Evolutionary conservation across 768 basidiomycete species (phyloP).

Genomic region (Trametes cinnabarina): DNA sequence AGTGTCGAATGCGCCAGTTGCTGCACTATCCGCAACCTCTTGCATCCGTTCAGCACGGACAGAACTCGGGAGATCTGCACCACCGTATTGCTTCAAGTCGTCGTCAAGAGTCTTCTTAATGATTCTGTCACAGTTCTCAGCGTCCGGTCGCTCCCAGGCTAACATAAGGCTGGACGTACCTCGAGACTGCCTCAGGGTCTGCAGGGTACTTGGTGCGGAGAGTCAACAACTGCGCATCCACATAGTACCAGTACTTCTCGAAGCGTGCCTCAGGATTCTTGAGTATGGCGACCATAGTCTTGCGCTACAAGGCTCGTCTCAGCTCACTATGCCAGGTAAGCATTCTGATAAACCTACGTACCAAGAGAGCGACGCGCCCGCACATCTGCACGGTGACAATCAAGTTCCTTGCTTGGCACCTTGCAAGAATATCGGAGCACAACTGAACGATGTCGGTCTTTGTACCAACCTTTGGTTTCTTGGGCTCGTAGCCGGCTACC

Average conservation of each 20-base stretch:
- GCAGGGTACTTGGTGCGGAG: not conserved
- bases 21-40: not conserved
- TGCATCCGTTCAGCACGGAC: not conserved
- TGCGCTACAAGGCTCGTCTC: not conserved
- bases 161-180: not conserved
- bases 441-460: not conserved
- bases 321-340: not conserved
- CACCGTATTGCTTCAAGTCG: not conserved
- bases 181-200: not conserved
- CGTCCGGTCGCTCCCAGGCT: not conserved
- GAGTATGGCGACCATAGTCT: not conserved
- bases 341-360: not conserved
- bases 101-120: not conserved
- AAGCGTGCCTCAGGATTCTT: not conserved
- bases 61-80: not conserved
- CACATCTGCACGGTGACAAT: not conserved
- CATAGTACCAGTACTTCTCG: not conserved
- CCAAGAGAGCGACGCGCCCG: not conserved
- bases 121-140: not conserved
- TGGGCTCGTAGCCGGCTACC: not conserved
- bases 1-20: not conserved
- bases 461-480: not conserved
- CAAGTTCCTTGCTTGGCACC: not conserved
- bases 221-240: not conserved
- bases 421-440: not conserved